Evolutionary conservation across 306 rosid genomes (phyloP), one percentile per base, ranked within the genome.

Genomic region (Prunus armeniaca): DNA sequence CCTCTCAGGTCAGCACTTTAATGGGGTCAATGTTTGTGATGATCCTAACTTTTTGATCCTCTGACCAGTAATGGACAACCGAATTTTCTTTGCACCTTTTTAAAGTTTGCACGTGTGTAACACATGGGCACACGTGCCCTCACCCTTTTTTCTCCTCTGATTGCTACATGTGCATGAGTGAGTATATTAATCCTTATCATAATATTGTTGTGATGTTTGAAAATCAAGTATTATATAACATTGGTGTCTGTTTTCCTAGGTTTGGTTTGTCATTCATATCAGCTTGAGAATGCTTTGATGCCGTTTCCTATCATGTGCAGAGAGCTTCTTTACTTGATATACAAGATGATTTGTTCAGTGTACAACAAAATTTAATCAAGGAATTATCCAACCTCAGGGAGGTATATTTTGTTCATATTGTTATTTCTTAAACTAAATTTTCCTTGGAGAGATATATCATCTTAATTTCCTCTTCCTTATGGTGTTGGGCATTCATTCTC

Each of bases 381-480:
- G 58, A 73, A 25, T 45, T 73, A 61, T 27, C 4, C 43, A 43
- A 57, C 46, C 11, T 58, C 56, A 61, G 43, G 38, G 67, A 73
- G 77, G 68, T 73, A 73, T 71, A 72, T 6, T 55, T 41, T 72
- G 62, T 56, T 71, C 30, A 34, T 52, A 19, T 55, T 54, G 34
- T 8, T n/a, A 30, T 71, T 30, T 71, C 19, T 11, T 25, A 30
- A 34, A 10, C 34, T 34, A 34, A 32, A 22, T 41, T 67, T n/a
- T 41, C 30, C 30, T n/a, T 19, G 4, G 0, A 20, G 12, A 67
- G 28, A 67, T 20, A 6, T 67, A 41, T 67, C 14, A 12, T 67
- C 30, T n/a, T 43, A 12, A 19, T 19, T 65, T 65, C 50, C 9
- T 18, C 69, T 15, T 38, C 19, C 24, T 65, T 34, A 60, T 11